phyloP scores from a whole-genome alignment of 2,329 filamentous ascomycete genomes.

The Penicillium sp. region DNA sequence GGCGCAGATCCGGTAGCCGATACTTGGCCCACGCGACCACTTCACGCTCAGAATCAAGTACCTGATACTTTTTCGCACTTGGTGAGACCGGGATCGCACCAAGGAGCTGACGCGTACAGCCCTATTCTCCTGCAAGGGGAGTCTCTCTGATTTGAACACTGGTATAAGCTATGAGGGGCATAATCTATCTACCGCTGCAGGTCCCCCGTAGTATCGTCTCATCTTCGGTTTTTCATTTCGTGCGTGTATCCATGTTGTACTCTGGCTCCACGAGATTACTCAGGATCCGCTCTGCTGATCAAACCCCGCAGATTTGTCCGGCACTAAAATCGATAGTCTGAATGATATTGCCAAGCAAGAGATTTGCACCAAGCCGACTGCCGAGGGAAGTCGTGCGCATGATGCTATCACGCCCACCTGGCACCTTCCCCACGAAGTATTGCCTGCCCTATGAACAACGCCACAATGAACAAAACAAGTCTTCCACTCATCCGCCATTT shows the following conservation, averaged over 20 bases:
- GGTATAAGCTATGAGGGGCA: conserved; percentile 1
- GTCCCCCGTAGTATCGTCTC: conserved; percentile 7
- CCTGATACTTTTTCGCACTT: neutral
- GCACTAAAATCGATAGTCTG: conserved; percentile 1
- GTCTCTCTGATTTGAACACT: conserved; percentile 15
- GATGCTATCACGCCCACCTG: conserved; percentile 21
- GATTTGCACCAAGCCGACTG: conserved; percentile 1
- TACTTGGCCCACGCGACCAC: neutral
- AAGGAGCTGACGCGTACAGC: conserved; percentile 1
- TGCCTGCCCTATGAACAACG: conserved; percentile 1
- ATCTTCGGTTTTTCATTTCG: neutral
- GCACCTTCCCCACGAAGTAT: conserved; percentile 6
- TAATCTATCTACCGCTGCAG: conserved; percentile 14
- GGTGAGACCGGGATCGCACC: neutral
- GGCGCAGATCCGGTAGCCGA: neutral
- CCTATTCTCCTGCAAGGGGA: conserved; percentile 22
- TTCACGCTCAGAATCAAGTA: neutral
- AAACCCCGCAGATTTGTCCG: conserved; percentile 14
- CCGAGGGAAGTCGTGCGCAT: conserved; percentile 12
- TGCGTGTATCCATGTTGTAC: neutral
- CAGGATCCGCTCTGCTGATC: conserved; percentile 15
- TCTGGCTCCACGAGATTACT: neutral
- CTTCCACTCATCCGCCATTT: neutral
- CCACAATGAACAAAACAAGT: neutral
- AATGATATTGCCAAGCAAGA: conserved; percentile 1